Base-by-base conservation (phyloP, 352 stramenopile species). In the Globisporangium orthogonon region DNA sequence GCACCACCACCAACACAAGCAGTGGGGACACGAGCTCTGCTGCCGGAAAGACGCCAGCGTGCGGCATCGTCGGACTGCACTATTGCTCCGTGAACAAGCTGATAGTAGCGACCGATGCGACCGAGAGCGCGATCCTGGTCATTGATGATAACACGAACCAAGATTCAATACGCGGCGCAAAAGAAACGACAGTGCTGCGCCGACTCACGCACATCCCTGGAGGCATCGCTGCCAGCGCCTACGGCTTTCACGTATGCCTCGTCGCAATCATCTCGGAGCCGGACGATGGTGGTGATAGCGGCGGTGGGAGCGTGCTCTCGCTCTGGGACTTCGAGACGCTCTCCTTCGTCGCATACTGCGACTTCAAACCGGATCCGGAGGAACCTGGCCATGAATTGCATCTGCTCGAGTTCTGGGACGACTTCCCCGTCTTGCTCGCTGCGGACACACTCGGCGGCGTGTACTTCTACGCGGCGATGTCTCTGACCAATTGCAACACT, bases 251-350 rank as follows among this genome's bases (percentile, higher is more conserved):
- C 50, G 65, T 78, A 0, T 87, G 71, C 9, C 64, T 95, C 40
- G 58, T 96, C 23, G 85, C 84, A 14, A 89, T 74, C 0, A 63
- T 85, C 15, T 74, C 73, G 7, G 60, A 63, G 11, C 69, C 66
- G 23, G 52, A 62, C 17, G 66, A 73, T 23, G 62, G 69, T 0
- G 60, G 50, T 33, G 66, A 62, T 39, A 67, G 37, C n/a, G 66
- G 73, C n/a, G 62, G 47, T 31, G 67, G 62, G 40, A 68, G 37
- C n/a, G 58, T 7, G 13, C 43, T 92, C 46, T 76, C 68, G 13
- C 63, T 91, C 37, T 95, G 83, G 83, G 81, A 91, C 50, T 91
- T 91, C 43, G 82, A 94, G 54, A 87, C 78, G 14, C 65, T 94
- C 0, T 60, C 68, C 0, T 71, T 80, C 17, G 58, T 82, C 7